Evolutionary conservation across 2,329 filamentous ascomycete genomes (phyloP), one percentile per base, ranked within the genome.

Genomic region (Fusarium bulbicola): DNA sequence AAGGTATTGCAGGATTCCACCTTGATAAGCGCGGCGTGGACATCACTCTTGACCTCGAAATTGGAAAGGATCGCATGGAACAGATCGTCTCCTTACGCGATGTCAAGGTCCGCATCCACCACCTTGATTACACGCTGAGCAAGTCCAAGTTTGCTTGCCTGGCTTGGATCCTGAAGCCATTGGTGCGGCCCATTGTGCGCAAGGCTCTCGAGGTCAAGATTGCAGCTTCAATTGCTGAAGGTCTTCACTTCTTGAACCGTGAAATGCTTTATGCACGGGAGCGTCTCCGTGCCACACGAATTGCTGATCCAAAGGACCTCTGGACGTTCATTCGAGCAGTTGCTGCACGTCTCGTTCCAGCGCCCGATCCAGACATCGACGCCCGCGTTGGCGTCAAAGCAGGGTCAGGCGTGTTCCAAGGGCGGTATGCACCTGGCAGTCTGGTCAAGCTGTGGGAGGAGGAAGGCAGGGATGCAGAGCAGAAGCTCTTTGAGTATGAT

Each of bases 391-490:
- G 94, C 3, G 84, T 97, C 15, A 87, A 88, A 30, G 85, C 86
- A 12, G 86, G 86, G 7, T 63, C 75, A 8, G 88, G 88, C 16
- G 84, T 95, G 0, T 98, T 98, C 85, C 90, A 91, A 75, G 93
- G 92, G 8, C 89, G 94, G 4, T 98, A 97, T 83, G 92, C 95
- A 2, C 95, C 95, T 1, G 95, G 94, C 1, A 97, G 95, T 81
- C 85, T 98, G 32, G 93, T 96, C 58, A 95, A 93, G 83, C 82
- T 97, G n/a, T 97, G 94, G 94, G 90, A 95, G 74, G 92, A 95
- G 73, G 92, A 97, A 82, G 94, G 90, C 0, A 83, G 85, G 28
- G 85, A 87, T 69, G 94, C 93, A 0, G 87, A 86, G 26, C 93
- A 97, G 81, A 87, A 90, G 45, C 89, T 97, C 42, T 90, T 95